Base-by-base conservation (phyloP, 108 stramenopile genomes). In the Mediolabrus comicus region DNA sequence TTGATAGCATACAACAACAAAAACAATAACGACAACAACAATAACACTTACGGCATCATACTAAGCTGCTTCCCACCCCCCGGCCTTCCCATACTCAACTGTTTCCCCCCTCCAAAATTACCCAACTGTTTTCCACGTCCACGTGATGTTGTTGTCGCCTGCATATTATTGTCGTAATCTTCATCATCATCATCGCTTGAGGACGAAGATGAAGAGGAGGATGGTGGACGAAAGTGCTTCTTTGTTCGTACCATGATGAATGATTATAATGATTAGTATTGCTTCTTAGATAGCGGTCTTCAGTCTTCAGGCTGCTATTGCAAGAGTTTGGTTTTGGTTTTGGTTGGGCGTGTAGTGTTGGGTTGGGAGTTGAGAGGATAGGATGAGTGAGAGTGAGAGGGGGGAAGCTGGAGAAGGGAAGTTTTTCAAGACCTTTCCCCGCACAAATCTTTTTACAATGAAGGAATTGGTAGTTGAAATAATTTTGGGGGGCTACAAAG, bases 1-100 rank as follows among this genome's bases (percentile, higher is more conserved):
- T n/a, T 19, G 3, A 4, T 22, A 16, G 14, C 39, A 41, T 11
- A 11, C 39, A 11, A 14, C 39, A 11, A 11, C 6, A 26, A 6
- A 67, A 25, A 11, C 16, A 31, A 55, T 35, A 3, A 38, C 12
- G 12, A 24, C 16, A 7, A 24, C 54, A 51, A 38, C 25, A 28
- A 39, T 26, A 34, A 4, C 5, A 75, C 75, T 75, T 24, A 75
- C 83, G 67, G 81, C 63, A n/a, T n/a, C 75, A 77, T 77, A 34
- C 86, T 79, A 32, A 88, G 69, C 46, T 77, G 80, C 77, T 88
- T 88, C 56, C 87, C 87, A 38, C 85, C 79, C 24, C 84, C 84
- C 59, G 67, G 71, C n/a, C 75, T 43, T 10, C 71, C 62, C 30
- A 71, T 38, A 17, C 59, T 66, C 31, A 78, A 46, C 69, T 78